Evolutionary conservation across 345 rosid species (phyloP).

Genomic region (Eucalyptus marginata): DNA sequence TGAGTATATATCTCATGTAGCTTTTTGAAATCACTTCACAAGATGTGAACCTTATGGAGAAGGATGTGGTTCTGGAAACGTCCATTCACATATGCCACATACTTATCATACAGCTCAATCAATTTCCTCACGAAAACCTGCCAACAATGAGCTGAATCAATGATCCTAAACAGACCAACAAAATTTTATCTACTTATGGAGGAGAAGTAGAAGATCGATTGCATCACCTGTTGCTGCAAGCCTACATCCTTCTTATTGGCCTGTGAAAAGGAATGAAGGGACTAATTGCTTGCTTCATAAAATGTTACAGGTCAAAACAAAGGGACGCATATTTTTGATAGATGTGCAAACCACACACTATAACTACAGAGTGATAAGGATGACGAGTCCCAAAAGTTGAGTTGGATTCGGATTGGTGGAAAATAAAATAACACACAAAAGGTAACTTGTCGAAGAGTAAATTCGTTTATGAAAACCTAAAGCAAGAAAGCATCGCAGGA

Average conservation of each 20-base stretch:
- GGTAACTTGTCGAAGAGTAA: background rate
- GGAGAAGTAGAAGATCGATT: background rate
- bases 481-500: background rate
- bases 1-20: background rate
- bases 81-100: constrained; percentile 53
- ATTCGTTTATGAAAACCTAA: background rate
- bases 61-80: constrained; percentile 67
- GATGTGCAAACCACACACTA: background rate
- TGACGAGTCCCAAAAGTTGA: background rate
- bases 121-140: constrained; percentile 75
- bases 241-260: constrained; percentile 38
- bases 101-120: constrained; percentile 78
- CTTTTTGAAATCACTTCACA: background rate
- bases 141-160: background rate
- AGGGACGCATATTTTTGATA: background rate
- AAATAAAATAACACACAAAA: background rate
- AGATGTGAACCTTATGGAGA: constrained; percentile 47
- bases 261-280: constrained; percentile 10
- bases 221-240: constrained; percentile 64
- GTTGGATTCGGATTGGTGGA: background rate
- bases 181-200: background rate
- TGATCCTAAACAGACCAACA: background rate
- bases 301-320: background rate
- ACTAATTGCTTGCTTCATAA: background rate
- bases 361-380: background rate